Evolutionary conservation across 2,329 filamentous ascomycete species (phyloP).

Genomic region (Pseudonectria buxi): DNA sequence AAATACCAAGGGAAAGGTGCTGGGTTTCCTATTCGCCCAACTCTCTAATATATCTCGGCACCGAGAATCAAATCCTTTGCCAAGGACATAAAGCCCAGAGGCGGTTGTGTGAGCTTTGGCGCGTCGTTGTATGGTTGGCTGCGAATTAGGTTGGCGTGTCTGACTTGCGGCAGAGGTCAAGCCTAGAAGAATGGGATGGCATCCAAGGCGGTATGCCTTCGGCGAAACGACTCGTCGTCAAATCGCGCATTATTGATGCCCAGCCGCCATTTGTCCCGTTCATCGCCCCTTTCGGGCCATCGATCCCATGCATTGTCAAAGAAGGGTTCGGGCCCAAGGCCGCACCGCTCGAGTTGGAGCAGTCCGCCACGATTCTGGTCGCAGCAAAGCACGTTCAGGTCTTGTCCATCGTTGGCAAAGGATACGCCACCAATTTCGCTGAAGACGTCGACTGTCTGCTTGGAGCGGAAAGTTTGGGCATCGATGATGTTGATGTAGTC

Average conservation of each 20-base stretch:
- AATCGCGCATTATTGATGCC: slow-evolving; percentile 4
- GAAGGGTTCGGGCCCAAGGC: slow-evolving; percentile 21
- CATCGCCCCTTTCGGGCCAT: not conserved
- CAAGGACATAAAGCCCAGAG: too few species aligned
- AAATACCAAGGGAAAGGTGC: too few species aligned
- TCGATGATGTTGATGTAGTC: slow-evolving; percentile 68
- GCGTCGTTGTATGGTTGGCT: too few species aligned
- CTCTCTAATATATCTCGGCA: too few species aligned
- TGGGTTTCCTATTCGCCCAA: too few species aligned
- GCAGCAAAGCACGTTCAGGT: slow-evolving; percentile 61
- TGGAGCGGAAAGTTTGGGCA: slow-evolving; percentile 54
- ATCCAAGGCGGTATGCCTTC: too few species aligned
- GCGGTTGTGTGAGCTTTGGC: too few species aligned
- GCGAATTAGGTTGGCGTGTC: too few species aligned
- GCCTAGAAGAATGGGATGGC: too few species aligned
- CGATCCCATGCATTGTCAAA: slow-evolving; percentile 14
- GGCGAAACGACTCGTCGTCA: slow-evolving; percentile 10
- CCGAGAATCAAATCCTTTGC: too few species aligned
- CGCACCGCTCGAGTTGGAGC: slow-evolving; percentile 50
- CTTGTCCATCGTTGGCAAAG: slow-evolving; percentile 60
- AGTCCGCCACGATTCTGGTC: slow-evolving; percentile 62
- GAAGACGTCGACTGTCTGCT: slow-evolving; percentile 67
- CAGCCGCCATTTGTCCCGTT: slow-evolving; percentile 8
- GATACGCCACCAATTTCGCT: slow-evolving; percentile 65
- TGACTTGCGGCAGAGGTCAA: too few species aligned